Conservation (phyloP, 73 alveolate species). For the Paraurostyla sp. region DNA sequence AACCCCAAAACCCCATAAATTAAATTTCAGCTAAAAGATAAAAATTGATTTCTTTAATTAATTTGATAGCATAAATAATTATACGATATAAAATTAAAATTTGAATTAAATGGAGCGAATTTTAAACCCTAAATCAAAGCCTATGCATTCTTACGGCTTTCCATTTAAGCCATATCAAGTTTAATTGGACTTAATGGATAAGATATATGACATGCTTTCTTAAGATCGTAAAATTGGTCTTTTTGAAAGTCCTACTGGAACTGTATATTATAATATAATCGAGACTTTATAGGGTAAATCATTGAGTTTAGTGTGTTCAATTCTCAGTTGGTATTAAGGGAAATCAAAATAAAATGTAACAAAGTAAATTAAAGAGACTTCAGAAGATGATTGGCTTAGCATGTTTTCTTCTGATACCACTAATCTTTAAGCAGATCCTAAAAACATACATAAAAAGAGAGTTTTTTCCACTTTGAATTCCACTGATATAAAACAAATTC, state of each 20-base stretch:
- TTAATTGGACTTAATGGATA: slow-evolving; percentile 55
- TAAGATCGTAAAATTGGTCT: slow-evolving; percentile 47
- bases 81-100: no score
- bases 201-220: slow-evolving; percentile 30
- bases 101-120: no score
- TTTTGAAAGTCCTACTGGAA: slow-evolving; percentile 68
- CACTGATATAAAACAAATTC: slow-evolving; percentile 24
- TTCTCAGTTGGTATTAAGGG: slow-evolving; percentile 46
- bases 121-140: background rate
- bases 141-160: slow-evolving; percentile 27
- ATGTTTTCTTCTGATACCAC: background rate
- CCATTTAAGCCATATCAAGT: slow-evolving; percentile 61
- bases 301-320: slow-evolving; percentile 55
- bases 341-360: background rate
- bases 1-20: slow-evolving; percentile 49
- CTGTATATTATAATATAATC: slow-evolving; percentile 2
- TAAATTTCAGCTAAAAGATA: background rate
- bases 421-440: background rate
- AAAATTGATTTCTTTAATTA: background rate
- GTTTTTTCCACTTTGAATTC: slow-evolving; percentile 9
- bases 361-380: background rate
- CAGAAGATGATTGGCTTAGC: slow-evolving; percentile 4
- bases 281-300: slow-evolving; percentile 52
- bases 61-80: background rate
- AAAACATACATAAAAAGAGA: background rate